Percentiles rank a stretch among this genome's conserved stretches.
These are phyloP conservation scores for Gloeopeniophorella convolvens DNA, from an alignment of 768 basidiomycete genomes.

Conservation along the genomic window DNA sequence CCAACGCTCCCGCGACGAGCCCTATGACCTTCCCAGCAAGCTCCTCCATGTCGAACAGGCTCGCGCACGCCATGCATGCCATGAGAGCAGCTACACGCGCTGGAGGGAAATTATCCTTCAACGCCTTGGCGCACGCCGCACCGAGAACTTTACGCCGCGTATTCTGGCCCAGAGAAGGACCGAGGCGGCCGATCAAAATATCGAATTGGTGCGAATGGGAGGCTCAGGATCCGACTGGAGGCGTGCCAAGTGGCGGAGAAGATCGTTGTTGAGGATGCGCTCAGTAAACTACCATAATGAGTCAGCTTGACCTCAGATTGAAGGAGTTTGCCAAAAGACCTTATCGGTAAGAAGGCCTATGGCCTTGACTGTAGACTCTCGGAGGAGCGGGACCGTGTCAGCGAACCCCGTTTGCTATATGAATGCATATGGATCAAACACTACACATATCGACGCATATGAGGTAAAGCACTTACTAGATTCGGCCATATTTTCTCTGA, in stretches of 20 bases:
- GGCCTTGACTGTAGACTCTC: constrained; percentile 90
- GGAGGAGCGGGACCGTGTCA: constrained; percentile 89
- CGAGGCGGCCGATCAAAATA: constrained; percentile 92
- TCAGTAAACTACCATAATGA: constrained; percentile 60
- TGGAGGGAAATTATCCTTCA: constrained; percentile 90
- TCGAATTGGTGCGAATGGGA: constrained; percentile 95
- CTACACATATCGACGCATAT: neutral
- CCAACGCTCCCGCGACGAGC: constrained; percentile 65
- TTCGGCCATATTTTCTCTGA: constrained; percentile 90
- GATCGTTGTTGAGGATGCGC: constrained; percentile 92
- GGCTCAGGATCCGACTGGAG: constrained; percentile 90
- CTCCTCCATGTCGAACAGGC: constrained; percentile 85
- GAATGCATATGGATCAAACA: neutral
- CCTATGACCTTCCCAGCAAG: constrained; percentile 87
- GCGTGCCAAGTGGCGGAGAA: constrained; percentile 86
- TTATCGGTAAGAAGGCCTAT: constrained; percentile 82
- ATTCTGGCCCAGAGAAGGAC: constrained; percentile 75
- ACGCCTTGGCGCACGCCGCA: constrained; percentile 83
- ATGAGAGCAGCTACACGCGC: constrained; percentile 90
- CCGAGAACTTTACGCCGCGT: constrained; percentile 97
- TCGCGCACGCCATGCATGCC: constrained; percentile 92
- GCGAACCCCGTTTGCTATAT: constrained; percentile 88
- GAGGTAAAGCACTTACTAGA: constrained; percentile 47
- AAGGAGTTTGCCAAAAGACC: constrained; percentile 34
- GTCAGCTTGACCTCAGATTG: neutral